Conservation (phyloP, 495 filamentous ascomycete species). For the Penicillium flavigenum region DNA sequence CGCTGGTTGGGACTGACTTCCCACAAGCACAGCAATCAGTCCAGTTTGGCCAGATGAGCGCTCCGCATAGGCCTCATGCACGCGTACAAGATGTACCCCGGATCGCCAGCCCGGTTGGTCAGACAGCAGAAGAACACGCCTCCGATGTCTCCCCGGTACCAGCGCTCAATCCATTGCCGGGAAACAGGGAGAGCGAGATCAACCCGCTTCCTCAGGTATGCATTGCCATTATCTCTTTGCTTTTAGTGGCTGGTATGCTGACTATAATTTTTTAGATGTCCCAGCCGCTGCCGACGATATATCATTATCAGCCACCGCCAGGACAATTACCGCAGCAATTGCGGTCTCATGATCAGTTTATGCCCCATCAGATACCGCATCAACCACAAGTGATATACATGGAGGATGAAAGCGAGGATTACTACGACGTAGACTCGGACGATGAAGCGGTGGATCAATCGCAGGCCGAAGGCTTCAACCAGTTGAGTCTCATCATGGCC, state of each 20-base stretch:
- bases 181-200: background rate
- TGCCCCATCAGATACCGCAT: conserved; percentile 8
- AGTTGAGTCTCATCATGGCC: conserved; percentile 45
- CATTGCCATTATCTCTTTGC: background rate
- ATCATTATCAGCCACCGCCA: conserved; percentile 17
- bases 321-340: conserved; percentile 11
- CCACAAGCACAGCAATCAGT: conserved; percentile 15
- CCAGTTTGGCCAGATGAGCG: background rate
- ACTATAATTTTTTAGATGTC: background rate
- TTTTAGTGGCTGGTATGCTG: background rate
- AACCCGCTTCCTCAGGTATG: background rate
- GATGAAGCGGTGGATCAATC: conserved; percentile 61
- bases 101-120: conserved; percentile 7
- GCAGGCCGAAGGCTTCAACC: conserved; percentile 55
- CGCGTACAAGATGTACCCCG: conserved; percentile 11
- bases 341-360: conserved; percentile 16
- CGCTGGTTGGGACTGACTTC: conserved; percentile 1
- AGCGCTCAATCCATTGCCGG: background rate
- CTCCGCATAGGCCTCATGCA: background rate
- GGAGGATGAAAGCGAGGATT: conserved; percentile 56
- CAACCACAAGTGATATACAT: conserved; percentile 32
- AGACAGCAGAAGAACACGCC: conserved; percentile 9
- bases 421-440: conserved; percentile 65
- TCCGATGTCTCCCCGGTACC: conserved; percentile 3
- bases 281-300: conserved; percentile 10